Conservation (phyloP, 2,329 filamentous ascomycete species). For the Ceratocystis harringtonii region DNA sequence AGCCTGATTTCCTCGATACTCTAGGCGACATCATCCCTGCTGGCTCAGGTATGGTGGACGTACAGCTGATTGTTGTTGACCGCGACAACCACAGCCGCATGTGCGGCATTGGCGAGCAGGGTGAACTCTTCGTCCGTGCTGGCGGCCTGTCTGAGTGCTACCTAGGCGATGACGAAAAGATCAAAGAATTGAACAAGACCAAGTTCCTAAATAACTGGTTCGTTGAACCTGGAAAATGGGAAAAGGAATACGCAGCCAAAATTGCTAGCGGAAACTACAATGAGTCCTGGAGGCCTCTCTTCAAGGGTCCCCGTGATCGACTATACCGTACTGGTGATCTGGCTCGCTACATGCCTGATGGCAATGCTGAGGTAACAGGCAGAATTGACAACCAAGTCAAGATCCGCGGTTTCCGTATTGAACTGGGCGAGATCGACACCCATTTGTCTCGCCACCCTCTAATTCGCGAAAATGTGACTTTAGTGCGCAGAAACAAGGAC, state of each 20-base stretch:
- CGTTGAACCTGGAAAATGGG: conserved; percentile 50
- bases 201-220: conserved; percentile 87
- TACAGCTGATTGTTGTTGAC: conserved; percentile 75
- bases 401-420: conserved; percentile 88
- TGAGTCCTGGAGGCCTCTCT: conserved; percentile 66
- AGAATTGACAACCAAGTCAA: conserved; percentile 84
- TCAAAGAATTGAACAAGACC: conserved; percentile 43
- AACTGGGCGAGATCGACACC: conserved; percentile 82
- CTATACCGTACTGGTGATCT: conserved; percentile 81
- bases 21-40: conserved; percentile 60
- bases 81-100: conserved; percentile 49
- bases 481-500: conserved; percentile 68
- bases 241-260: conserved; percentile 26
- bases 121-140: conserved; percentile 71
- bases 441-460: conserved; percentile 61
- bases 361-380: conserved; percentile 63
- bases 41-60: conserved; percentile 73
- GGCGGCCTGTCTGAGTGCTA: conserved; percentile 76
- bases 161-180: conserved; percentile 42
- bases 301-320: conserved; percentile 68
- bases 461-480: conserved; percentile 70
- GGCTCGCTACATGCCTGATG: conserved; percentile 55
- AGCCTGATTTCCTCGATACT: conserved; percentile 36
- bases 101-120: conserved; percentile 66
- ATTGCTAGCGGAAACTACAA: conserved; percentile 12